Evolutionary conservation across 371 early-diverging fungal species (phyloP), one percentile per base, ranked within the genome.

Genomic region (Zopfochytrium polystomum): DNA sequence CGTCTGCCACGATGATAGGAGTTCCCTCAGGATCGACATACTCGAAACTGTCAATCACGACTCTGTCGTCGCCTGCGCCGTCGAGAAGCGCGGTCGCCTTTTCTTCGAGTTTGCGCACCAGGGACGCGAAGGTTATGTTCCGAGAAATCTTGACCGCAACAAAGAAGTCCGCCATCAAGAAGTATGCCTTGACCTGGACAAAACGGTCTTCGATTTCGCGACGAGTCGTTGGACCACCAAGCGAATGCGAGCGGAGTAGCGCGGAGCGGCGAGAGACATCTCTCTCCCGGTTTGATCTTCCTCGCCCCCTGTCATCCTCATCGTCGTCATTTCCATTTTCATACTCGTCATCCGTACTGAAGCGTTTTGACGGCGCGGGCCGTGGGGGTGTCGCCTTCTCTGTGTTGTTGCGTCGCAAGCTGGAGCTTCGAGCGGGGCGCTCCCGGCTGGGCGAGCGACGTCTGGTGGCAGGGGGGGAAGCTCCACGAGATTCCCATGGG

Each of bases 11-110:
- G 11, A 34, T 44, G 51, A 67, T 59, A 33, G 30, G 7, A 34
- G 42, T 29, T n/a, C 48, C 63, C 5, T 67, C 67, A 5, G 23
- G 52, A 54, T 67, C 67, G 30, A 15, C 9, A 44, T 63, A 67
- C 51, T 38, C 27, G 48, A 67, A 20, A 33, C 42, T 51, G 30
- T 30, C 30, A 22, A 67, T 55, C 45, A 26, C 33, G n/a, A n/a
- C n/a, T n/a, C n/a, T n/a, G n/a, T n/a, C n/a, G n/a, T n/a, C n/a
- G 45, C 25, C 46, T n/a, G 38, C 45, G 9, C 18, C 18, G 11
- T 6, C 56, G 13, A 9, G 38, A 7, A 25, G 22, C 13, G n/a
- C 33, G 7, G 7, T 23, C 6, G 33, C 26, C 45, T 44, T 35
- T 7, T 6, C 26, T 13, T 7, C 46, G 52, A 35, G 45, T 47